These are phyloP conservation scores for Liquidambar formosana DNA, from an alignment of 164 flowering plant genomes.

Conservation along the genomic window DNA sequence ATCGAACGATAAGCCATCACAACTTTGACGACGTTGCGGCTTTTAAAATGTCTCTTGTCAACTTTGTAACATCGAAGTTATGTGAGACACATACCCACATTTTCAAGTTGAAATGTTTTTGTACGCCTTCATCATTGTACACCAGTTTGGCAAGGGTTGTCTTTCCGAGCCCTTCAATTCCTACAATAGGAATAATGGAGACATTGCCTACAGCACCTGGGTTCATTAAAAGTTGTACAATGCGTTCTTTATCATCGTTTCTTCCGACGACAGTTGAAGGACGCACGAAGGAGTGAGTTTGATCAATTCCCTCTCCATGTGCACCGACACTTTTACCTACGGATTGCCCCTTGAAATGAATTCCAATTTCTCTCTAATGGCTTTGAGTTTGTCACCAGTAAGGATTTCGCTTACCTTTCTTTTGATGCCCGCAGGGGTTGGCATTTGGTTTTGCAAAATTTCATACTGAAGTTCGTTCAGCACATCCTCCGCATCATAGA, in stretches of 20 bases:
- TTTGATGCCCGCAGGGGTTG: not conserved
- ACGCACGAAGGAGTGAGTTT: too few relatives aligned
- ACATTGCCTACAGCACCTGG: not conserved
- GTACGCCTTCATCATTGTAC: not conserved
- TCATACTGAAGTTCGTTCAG: not conserved
- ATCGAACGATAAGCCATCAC: not conserved
- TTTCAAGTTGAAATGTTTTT: not conserved
- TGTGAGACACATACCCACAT: conserved; percentile 1
- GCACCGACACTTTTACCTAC: too few relatives aligned
- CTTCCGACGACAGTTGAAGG: conserved; percentile 2
- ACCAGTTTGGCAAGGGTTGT: not conserved
- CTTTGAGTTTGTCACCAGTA: not conserved
- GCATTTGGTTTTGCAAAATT: not conserved
- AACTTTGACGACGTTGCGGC: not conserved
- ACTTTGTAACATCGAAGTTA: not conserved
- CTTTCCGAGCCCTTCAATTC: not conserved
- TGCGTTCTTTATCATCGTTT: not conserved
- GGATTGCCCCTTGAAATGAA: not conserved
- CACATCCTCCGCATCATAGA: conserved; percentile 1
- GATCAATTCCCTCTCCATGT: too few relatives aligned
- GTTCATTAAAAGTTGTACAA: not conserved
- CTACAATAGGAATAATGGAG: not conserved
- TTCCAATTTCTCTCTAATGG: not conserved
- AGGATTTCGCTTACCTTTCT: not conserved
- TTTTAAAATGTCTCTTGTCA: not conserved